Base-by-base conservation (phyloP, 345 rosid genomes). In the Noccaea caerulescens region DNA sequence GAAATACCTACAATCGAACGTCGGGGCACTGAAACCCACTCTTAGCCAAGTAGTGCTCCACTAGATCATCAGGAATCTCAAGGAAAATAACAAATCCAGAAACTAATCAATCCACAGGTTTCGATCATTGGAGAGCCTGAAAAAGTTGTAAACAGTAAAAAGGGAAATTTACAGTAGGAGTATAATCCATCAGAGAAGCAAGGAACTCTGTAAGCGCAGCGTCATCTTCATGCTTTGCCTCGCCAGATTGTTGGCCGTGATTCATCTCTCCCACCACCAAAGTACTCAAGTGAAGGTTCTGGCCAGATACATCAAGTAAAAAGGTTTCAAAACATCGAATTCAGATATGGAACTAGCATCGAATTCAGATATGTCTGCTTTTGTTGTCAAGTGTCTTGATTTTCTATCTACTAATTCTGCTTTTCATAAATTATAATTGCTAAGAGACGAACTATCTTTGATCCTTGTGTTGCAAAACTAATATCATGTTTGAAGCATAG, bases 21-120 rank as follows among this genome's bases (percentile, higher is more conserved):
- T 91, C 95, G 14, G 98, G 98, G 76, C 90, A 87, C 69, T 93
- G 98, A 69, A 93, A 91, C 32, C 98, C 98, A 75, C 98, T 93
- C 82, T 84, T 93, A n/a, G 88, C 96, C 69, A 93, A 72, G 82
- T 87, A 93, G 79, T 89, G 91, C 84, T 94, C 97, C 65, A 91
- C 99, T 79, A 94, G 73, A 72, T 91, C 97, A 66, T 94, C 99
- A 23, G 95, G 99, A 76, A 91, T 91, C 99, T 94, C 84, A 42
- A 37, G 14, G 3, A 33, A 2, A 13, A 6, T 0, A n/a, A 14
- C 9, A 72, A 45, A 59, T 36, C 42, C 3, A 73, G 2, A 72
- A 36, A n/a, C 34, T 41, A 38, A 9, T 16, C 14, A 46, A 18
- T 38, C 33, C 14, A 37, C 27, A 27, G 11, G 14, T 11, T 62